Percentiles rank a stretch among this genome's conserved stretches.
Evolutionary conservation across 2,329 filamentous ascomycete genomes (phyloP).

Genomic region (Chaetothyriales sp.): DNA sequence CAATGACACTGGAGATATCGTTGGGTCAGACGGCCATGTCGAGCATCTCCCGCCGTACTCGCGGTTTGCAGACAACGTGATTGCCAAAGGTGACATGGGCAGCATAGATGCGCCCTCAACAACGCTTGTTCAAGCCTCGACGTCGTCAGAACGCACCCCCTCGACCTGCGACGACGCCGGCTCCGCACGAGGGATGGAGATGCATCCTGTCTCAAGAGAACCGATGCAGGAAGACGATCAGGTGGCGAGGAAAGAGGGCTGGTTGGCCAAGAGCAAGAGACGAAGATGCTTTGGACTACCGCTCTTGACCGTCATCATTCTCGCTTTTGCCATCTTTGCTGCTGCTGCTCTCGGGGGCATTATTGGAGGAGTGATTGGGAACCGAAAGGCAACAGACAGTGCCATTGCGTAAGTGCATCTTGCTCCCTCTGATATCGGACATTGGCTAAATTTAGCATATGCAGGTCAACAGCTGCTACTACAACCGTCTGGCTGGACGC

Average conservation of each 20-base stretch:
- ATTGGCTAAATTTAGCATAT: not conserved
- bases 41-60: conserved; percentile 88
- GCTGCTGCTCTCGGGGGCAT: conserved; percentile 38
- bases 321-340: conserved; percentile 32
- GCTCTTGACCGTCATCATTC: conserved; percentile 34
- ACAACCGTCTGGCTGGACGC: conserved; percentile 36
- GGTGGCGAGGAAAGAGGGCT: conserved; percentile 24
- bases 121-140: conserved; percentile 1
- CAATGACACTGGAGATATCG: conserved; percentile 73
- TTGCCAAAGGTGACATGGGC: conserved; percentile 35
- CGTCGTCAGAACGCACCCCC: not conserved
- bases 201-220: conserved; percentile 12
- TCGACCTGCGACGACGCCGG: conserved; percentile 3
- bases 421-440: not conserved
- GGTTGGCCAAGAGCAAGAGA: conserved; percentile 29
- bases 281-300: conserved; percentile 36
- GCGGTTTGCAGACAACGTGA: conserved; percentile 65
- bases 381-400: conserved; percentile 20
- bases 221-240: conserved; percentile 14
- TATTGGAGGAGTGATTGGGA: conserved; percentile 38
- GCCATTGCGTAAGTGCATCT: conserved; percentile 9
- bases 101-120: conserved; percentile 8
- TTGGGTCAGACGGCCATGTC: conserved; percentile 74
- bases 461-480: conserved; percentile 26
- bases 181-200: conserved; percentile 2